Evolutionary conservation across 768 basidiomycete genomes (phyloP), one percentile per base, ranked within the genome.

Genomic region (Dacryopinax primogenitus): DNA sequence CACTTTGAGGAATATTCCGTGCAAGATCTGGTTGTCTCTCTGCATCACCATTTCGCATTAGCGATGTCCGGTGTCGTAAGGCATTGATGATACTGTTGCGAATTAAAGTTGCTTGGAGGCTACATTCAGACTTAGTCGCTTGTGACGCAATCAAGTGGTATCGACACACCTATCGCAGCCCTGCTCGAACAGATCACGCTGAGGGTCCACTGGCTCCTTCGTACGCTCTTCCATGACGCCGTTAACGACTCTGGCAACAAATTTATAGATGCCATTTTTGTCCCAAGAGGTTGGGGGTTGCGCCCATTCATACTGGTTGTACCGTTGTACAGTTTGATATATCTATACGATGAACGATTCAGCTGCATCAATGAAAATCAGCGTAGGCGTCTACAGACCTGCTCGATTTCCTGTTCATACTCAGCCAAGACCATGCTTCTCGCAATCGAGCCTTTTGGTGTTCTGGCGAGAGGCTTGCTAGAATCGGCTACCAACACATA

Each of bases 31-130:
- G 12, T 28, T 26, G 13, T 30, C 6, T 58, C 18, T 32, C 26
- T 4, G 11, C 9, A 13, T 28, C 26, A 15, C 11, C 21, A 7
- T 58, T 11, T 4, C 23, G 3, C 1, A 28, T 44, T 7, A 63
- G 15, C 39, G 67, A 37, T 0, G 66, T 26, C 2, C 72, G 70
- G 11, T 68, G 58, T 23, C 66, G 64, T 26, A 78, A 62, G 0
- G 73, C 77, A n/a, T 71, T 73, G 18, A 75, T 26, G 47, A 79
- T 75, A 2, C 77, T 74, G 41, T 76, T 77, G 33, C 73, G 76
- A 32, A 80, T 67, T 65, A 77, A 75, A 0, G 76, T 77, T 3
- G 76, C 75, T 15, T 74, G 75, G 45, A 80, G 68, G 47, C 77
- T 77, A 61, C 12, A n/a, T n/a, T 51, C 41, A 33, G 39, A 7